Evolutionary conservation across 2,329 filamentous ascomycete species (phyloP), one percentile per base, ranked within the genome.

Genomic region (Rhytidhysteron rufulum): DNA sequence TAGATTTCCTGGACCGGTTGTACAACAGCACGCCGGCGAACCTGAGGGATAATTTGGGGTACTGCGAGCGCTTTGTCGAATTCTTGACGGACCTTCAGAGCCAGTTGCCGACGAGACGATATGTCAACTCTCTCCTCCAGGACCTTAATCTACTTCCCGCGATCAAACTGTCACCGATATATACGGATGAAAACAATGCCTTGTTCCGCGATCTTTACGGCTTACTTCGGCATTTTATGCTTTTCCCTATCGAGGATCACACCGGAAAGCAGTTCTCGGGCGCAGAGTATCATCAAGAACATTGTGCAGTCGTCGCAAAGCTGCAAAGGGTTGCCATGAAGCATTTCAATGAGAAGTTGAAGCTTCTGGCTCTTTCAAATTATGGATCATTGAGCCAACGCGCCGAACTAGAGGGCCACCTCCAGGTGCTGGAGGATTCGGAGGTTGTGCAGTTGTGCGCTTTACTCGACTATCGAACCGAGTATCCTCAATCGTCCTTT

Each of bases 1-100:
- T 96, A 22, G 86, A 95, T 57, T 96, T 97, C 54, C 61, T 95
- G 21, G 77, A 82, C 45, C 73, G 84, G 39, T 68, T 96, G 8
- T 87, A 94, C 60, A 62, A 58, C 44, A 60, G 49, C 49, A 57
- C 51, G 6, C 45, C 49, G 22, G 52, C 58, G 41, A 56, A 64
- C 54, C 47, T 65, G 66, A 84, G 53, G 31, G 68, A 89, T 22
- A 82, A 86, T 50, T 63, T 89, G 16, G 68, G 80, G 3, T 98
- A 96, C 65, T 95, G 88, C 61, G 91, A 97, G 65, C 80, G 90
- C n/a, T 91, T 97, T 48, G 68, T 93, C 37, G 93, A 98, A 65
- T 84, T 98, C 37, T 72, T 98, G 34, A 84, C 86, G 7, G 93
- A 98, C 60, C 70, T 98, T 16, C 82, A 94, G 62, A 96, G 91